phyloP scores from a whole-genome alignment of 2,329 filamentous ascomycete species.

The Lasiodiplodia theobromae region DNA sequence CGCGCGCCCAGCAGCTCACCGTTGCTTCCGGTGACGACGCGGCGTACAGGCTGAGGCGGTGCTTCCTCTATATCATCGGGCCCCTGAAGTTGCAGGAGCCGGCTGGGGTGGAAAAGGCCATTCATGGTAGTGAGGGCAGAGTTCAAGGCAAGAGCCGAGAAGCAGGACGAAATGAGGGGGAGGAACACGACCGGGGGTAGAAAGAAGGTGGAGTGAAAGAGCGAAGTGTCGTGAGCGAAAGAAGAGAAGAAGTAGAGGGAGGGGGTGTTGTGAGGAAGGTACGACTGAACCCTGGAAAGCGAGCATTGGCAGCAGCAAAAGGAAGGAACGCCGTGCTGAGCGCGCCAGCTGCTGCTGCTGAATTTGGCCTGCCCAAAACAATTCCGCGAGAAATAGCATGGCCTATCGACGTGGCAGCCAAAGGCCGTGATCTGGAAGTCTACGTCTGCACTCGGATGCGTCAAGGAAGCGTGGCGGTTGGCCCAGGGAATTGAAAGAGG shows the following conservation, averaged over 20 bases:
- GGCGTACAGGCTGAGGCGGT: not conserved
- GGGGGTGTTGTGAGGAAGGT: not conserved
- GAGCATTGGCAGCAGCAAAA: not conserved
- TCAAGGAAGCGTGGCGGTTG: too few relatives aligned
- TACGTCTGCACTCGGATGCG: too few relatives aligned
- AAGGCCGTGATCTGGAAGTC: too few relatives aligned
- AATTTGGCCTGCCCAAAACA: too few relatives aligned
- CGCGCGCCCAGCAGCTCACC: slow-evolving; percentile 14
- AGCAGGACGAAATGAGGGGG: not conserved
- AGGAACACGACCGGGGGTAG: not conserved
- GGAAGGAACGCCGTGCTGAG: not conserved
- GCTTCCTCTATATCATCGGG: not conserved
- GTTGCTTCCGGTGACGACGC: slow-evolving; percentile 12
- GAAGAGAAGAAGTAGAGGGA: not conserved
- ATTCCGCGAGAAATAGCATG: too few relatives aligned
- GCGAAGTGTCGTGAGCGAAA: not conserved
- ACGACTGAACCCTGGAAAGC: slow-evolving; percentile 4
- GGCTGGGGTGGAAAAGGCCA: not conserved
- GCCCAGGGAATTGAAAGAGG: too few relatives aligned
- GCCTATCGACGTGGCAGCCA: too few relatives aligned
- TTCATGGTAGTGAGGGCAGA: not conserved
- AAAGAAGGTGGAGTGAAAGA: not conserved
- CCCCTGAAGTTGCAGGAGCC: not conserved
- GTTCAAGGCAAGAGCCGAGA: not conserved
- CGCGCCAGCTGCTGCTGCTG: not conserved